Conservation (phyloP, 345 rosid species). For the Cardamine chenopodiifolia region DNA sequence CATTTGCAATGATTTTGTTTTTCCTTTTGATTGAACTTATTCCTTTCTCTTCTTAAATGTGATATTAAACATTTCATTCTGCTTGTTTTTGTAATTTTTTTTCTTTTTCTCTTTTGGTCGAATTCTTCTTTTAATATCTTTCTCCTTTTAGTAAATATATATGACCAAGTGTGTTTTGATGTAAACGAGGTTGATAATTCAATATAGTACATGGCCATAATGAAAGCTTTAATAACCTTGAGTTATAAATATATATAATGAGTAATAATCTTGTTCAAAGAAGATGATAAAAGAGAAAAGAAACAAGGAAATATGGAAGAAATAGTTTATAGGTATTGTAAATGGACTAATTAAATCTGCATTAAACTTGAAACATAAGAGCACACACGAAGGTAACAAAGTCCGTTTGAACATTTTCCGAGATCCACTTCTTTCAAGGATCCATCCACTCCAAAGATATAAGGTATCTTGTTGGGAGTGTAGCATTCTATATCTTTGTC, state of each 20-base stretch:
- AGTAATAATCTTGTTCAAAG: too few relatives aligned
- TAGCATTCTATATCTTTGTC: too few relatives aligned
- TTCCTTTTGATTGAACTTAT: too few relatives aligned
- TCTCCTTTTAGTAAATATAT: neutral
- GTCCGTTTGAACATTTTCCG: neutral
- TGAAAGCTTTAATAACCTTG: conserved; percentile 4
- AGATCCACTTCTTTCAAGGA: neutral
- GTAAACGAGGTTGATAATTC: too few relatives aligned
- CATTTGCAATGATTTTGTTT: neutral
- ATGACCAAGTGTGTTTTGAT: too few relatives aligned
- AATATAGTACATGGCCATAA: conserved; percentile 5
- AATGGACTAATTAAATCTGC: neutral
- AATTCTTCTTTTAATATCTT: neutral
- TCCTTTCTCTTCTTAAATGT: neutral
- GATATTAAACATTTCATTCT: neutral
- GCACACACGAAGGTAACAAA: neutral
- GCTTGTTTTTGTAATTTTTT: neutral
- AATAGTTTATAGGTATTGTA: neutral
- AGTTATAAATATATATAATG: neutral
- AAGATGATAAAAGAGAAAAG: too few relatives aligned
- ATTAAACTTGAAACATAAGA: neutral
- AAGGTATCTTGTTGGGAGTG: neutral
- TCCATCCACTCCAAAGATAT: neutral
- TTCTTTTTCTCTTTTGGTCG: neutral
- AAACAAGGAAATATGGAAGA: too few relatives aligned